Evolutionary conservation across 768 basidiomycete genomes (phyloP).

Genomic region (Lactarius akahatsu): DNA sequence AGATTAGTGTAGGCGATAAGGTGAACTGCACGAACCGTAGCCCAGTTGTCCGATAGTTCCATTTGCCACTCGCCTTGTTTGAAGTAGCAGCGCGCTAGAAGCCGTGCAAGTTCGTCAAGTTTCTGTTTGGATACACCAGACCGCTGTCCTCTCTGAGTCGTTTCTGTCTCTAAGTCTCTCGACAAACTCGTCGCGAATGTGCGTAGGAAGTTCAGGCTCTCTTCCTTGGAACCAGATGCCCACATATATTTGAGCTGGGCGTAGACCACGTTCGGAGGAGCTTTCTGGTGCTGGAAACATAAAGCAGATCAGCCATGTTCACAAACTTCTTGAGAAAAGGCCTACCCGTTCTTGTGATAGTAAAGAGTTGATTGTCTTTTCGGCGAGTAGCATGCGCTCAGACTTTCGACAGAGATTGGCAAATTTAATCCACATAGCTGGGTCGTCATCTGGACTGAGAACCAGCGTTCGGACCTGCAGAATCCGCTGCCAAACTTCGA

Average conservation of each 20-base stretch:
- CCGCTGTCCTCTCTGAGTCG: slow-evolving; percentile 47
- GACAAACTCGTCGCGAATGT: slow-evolving; percentile 77
- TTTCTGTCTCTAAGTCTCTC: slow-evolving; percentile 67
- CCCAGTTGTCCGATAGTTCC: slow-evolving; percentile 77
- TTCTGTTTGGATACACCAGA: slow-evolving; percentile 57
- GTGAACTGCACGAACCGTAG: slow-evolving; percentile 51
- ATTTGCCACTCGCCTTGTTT: slow-evolving; percentile 96
- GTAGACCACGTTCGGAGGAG: slow-evolving; percentile 94
- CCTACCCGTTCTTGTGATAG: slow-evolving; percentile 70
- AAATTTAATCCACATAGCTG: slow-evolving; percentile 98
- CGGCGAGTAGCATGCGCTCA: slow-evolving; percentile 90
- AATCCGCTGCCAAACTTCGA: slow-evolving; percentile 98
- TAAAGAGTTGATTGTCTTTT: slow-evolving; percentile 94
- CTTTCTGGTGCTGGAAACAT: slow-evolving; percentile 51
- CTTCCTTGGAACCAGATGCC: slow-evolving; percentile 77
- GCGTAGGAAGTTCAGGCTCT: slow-evolving; percentile 79
- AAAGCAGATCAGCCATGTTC: background rate
- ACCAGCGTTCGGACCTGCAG: slow-evolving; percentile 94
- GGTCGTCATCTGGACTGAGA: slow-evolving; percentile 89
- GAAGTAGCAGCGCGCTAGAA: slow-evolving; percentile 96
- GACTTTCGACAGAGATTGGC: slow-evolving; percentile 96
- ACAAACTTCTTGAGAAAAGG: slow-evolving; percentile 12
- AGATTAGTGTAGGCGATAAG: background rate
- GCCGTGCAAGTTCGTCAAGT: slow-evolving; percentile 67
- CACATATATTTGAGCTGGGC: slow-evolving; percentile 95